phyloP scores from a whole-genome alignment of 208 protist genomes.

The Trypanosoma platydactyli region DNA sequence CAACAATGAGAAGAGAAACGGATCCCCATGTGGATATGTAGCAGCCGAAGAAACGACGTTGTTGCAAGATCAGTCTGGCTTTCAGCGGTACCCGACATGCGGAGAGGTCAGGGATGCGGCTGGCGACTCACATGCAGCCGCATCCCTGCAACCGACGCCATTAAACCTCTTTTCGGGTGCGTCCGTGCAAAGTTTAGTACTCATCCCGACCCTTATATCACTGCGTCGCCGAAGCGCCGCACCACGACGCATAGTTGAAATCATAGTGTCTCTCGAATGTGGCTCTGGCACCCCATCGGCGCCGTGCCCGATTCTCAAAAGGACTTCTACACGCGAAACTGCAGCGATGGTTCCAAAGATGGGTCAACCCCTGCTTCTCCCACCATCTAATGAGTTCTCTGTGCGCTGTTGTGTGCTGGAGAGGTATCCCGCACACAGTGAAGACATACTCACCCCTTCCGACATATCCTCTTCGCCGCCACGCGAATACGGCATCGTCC shows the following conservation, averaged over 20 bases:
- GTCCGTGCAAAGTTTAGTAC: constrained; percentile 7
- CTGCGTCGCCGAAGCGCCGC: constrained; percentile 5
- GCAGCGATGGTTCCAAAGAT: constrained; percentile 12
- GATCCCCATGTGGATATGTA: background rate
- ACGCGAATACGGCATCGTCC: too few species aligned
- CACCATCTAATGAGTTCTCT: background rate
- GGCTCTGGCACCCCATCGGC: background rate
- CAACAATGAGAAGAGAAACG: too few species aligned
- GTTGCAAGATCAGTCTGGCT: background rate
- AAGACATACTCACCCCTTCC: too few species aligned
- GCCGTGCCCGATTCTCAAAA: background rate
- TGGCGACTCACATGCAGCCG: too few species aligned
- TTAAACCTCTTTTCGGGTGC: constrained; percentile 52
- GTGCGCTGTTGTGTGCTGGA: constrained; percentile 7
- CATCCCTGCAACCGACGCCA: constrained; percentile 7
- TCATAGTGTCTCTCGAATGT: background rate
- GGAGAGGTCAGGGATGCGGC: too few species aligned
- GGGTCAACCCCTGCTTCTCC: constrained; percentile 10
- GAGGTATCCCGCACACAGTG: background rate
- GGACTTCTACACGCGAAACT: constrained; percentile 4
- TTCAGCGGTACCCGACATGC: too few species aligned
- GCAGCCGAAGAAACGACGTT: background rate
- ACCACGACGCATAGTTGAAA: constrained; percentile 1
- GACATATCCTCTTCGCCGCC: too few species aligned
- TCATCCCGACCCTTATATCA: background rate